phyloP scores from a whole-genome alignment of 441 rosid species.

The Adansonia madagascariensis region DNA sequence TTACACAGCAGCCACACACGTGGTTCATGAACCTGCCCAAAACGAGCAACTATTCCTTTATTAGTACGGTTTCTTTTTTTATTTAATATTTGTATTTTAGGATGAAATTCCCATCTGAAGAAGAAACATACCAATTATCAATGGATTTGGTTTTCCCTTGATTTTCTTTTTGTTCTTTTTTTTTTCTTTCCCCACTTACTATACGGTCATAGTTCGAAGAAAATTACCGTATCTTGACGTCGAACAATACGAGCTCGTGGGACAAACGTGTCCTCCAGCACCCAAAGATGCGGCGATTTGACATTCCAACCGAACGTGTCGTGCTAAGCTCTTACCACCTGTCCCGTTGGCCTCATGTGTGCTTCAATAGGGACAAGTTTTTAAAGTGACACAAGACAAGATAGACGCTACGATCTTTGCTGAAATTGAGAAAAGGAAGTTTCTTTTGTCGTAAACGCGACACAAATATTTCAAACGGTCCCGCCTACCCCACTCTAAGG shows the following conservation, averaged over 20 bases:
- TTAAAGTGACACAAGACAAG: too few species aligned
- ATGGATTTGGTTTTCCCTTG: not conserved
- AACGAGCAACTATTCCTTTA: not conserved
- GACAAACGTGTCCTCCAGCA: not conserved
- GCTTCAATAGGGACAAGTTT: too few species aligned
- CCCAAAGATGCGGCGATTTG: not conserved
- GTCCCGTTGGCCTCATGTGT: not conserved
- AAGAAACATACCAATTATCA: not conserved
- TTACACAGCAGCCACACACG: slow-evolving; percentile 22
- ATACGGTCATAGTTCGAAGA: not conserved
- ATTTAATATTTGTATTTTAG: not conserved
- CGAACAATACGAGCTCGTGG: not conserved
- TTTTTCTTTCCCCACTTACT: too few species aligned
- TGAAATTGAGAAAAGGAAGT: not conserved
- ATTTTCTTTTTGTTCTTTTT: not conserved
- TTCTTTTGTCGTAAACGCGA: not conserved
- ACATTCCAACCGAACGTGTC: slow-evolving; percentile 16
- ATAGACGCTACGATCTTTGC: not conserved
- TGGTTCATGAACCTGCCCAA: slow-evolving; percentile 38
- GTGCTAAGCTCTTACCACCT: not conserved
- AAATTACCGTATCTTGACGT: slow-evolving; percentile 3
- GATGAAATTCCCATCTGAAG: not conserved
- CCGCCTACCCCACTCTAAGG: too few species aligned
- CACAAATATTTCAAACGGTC: not conserved
- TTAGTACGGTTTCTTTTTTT: not conserved